A percentile compares a stretch with the other conserved stretches of the same genome.
Evolutionary conservation across 1,139 yeast species (phyloP).

Genomic region (Petasospora fabianii): DNA sequence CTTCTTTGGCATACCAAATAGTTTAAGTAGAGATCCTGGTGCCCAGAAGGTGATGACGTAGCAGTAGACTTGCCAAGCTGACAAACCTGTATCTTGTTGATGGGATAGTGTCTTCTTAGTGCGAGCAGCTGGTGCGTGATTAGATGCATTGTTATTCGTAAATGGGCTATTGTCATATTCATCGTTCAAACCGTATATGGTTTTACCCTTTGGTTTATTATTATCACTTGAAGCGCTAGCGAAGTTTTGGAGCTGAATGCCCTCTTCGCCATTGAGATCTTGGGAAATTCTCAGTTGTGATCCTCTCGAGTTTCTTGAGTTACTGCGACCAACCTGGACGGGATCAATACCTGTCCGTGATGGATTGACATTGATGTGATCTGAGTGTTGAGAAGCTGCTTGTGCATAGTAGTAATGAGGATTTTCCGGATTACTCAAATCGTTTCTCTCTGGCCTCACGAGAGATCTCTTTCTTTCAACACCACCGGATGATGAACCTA

Average conservation of each 20-base stretch:
- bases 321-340: conserved; percentile 23
- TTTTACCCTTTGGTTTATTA: conserved; percentile 38
- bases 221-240: conserved; percentile 20
- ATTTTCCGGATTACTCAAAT: conserved; percentile 59
- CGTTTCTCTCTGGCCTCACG: conserved; percentile 76
- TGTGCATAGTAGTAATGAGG: conserved; percentile 83
- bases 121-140: conserved; percentile 2
- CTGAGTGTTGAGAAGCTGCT: conserved; percentile 66
- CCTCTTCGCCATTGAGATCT: conserved; percentile 10
- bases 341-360: conserved; percentile 78
- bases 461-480: conserved; percentile 56
- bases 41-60: conserved; percentile 86
- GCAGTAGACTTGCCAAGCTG: conserved; percentile 83
- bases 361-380: conserved; percentile 62
- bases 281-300: conserved; percentile 7
- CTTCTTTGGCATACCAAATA: conserved; percentile 75
- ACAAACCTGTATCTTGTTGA: conserved; percentile 30
- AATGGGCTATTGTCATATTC: conserved; percentile 36
- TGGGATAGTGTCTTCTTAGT: conserved; percentile 6
- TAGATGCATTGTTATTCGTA: conserved; percentile 2
- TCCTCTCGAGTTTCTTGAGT: conserved; percentile 10
- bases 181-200: conserved; percentile 59
- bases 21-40: conserved; percentile 65
- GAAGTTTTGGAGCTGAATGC: conserved; percentile 21
- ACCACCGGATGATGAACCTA: conserved; percentile 14